phyloP scores from a whole-genome alignment of 257 asterid genomes.

The Ocimum tenuiflorum region DNA sequence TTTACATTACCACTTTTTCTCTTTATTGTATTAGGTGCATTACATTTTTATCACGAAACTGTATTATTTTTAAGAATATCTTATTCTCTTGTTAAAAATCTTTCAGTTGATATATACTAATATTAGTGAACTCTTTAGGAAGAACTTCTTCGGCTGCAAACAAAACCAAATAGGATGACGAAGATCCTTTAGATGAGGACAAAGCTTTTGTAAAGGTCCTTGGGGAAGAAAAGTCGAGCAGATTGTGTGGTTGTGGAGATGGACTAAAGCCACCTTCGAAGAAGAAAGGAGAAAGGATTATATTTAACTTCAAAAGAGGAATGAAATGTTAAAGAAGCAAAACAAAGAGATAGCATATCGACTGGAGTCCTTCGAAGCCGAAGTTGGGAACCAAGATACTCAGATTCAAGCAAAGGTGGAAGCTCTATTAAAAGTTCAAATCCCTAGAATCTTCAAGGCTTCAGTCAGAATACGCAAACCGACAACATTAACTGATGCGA shows the following conservation, averaged over 20 bases:
- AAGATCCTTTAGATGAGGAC: neutral
- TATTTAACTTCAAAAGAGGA: neutral
- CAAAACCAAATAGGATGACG: neutral
- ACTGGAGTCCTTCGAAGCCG: slow-evolving; percentile 1
- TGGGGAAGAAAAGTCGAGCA: neutral
- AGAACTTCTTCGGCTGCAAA: neutral
- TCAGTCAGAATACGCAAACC: too few species aligned
- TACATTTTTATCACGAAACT: too few species aligned
- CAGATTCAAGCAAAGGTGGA: too few species aligned
- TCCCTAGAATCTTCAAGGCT: too few species aligned
- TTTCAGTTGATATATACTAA: too few species aligned
- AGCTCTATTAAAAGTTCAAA: too few species aligned
- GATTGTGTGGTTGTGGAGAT: slow-evolving; percentile 4
- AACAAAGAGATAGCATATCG: neutral
- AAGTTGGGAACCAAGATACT: neutral
- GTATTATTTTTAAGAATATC: too few species aligned
- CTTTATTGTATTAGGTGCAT: too few species aligned
- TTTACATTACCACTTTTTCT: too few species aligned
- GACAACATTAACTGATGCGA: too few species aligned
- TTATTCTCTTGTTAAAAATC: too few species aligned
- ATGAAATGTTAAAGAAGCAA: neutral
- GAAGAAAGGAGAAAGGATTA: neutral
- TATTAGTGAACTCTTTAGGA: neutral
- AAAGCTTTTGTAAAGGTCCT: neutral
- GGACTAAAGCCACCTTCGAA: neutral